A percentile compares a stretch with the other conserved stretches of the same genome.
Evolutionary conservation across 176 grass and related monocot species (phyloP).

Genomic region (Carex kokanica): DNA sequence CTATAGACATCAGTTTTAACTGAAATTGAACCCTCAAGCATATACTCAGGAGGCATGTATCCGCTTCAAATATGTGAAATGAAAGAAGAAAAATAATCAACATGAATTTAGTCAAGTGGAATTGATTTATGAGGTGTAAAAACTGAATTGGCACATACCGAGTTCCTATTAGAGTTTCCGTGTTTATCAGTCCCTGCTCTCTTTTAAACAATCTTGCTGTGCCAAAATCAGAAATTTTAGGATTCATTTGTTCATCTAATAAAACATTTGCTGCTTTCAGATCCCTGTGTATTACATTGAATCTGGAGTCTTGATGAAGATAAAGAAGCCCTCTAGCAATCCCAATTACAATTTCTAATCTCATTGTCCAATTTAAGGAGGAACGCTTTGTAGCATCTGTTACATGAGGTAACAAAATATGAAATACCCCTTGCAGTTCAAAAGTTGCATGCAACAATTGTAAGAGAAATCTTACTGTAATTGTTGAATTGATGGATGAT

Average conservation of each 20-base stretch:
- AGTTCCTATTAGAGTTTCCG: constrained; percentile 41
- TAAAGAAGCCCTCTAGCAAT: constrained; percentile 61
- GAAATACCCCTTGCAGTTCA: background rate
- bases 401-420: background rate
- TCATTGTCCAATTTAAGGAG: constrained; percentile 37
- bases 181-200: constrained; percentile 24
- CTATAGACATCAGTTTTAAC: constrained; percentile 54
- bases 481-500: background rate
- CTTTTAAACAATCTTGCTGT: constrained; percentile 37
- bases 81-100: background rate
- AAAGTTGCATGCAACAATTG: background rate
- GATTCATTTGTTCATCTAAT: constrained; percentile 47
- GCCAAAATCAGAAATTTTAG: constrained; percentile 74
- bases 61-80: constrained; percentile 7
- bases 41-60: constrained; percentile 55
- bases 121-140: background rate
- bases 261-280: constrained; percentile 61
- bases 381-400: constrained; percentile 29
- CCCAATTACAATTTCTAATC: constrained; percentile 47
- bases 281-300: constrained; percentile 53
- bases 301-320: constrained; percentile 59
- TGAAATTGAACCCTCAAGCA: constrained; percentile 38
- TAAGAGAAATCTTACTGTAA: background rate
- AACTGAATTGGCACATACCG: constrained; percentile 16
- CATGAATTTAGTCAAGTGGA: background rate